Evolutionary conservation across 2,329 filamentous ascomycete genomes (phyloP).

Genomic region (Sclerotinia minor): DNA sequence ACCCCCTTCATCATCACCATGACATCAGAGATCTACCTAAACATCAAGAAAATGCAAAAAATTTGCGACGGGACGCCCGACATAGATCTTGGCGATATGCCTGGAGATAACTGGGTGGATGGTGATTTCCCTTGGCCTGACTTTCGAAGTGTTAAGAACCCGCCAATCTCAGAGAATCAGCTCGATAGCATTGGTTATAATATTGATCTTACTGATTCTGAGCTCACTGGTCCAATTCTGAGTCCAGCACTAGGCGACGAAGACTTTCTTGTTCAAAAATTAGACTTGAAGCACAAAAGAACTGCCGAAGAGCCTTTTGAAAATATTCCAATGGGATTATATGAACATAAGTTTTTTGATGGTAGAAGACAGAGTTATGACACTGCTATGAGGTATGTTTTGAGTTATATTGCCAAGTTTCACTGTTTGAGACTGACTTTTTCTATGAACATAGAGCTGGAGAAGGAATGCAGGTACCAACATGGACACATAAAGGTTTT

Average conservation of each 20-base stretch:
- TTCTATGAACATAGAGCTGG: background rate
- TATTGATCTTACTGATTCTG: background rate
- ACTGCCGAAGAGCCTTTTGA: background rate
- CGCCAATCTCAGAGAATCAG: background rate
- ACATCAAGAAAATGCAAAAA: background rate
- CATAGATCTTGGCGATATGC: conserved; percentile 1
- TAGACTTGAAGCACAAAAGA: background rate
- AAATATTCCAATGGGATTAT: background rate
- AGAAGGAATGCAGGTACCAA: background rate
- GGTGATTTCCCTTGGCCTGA: background rate
- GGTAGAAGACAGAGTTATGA: background rate
- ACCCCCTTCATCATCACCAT: background rate
- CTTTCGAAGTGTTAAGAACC: background rate
- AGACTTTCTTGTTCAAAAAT: background rate
- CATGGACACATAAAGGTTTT: conserved; percentile 1
- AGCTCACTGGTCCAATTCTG: background rate
- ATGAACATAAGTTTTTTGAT: background rate
- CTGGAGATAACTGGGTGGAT: background rate
- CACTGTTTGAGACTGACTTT: background rate
- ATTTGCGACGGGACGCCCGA: background rate
- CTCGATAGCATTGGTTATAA: background rate
- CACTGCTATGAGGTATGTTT: background rate
- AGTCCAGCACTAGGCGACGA: background rate
- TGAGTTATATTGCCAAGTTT: too few relatives aligned
- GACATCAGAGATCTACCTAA: background rate